Percentiles rank a stretch among this genome's conserved stretches.
Evolutionary conservation across 2,329 filamentous ascomycete genomes (phyloP).

Genomic region (Neospermospora avenae): DNA sequence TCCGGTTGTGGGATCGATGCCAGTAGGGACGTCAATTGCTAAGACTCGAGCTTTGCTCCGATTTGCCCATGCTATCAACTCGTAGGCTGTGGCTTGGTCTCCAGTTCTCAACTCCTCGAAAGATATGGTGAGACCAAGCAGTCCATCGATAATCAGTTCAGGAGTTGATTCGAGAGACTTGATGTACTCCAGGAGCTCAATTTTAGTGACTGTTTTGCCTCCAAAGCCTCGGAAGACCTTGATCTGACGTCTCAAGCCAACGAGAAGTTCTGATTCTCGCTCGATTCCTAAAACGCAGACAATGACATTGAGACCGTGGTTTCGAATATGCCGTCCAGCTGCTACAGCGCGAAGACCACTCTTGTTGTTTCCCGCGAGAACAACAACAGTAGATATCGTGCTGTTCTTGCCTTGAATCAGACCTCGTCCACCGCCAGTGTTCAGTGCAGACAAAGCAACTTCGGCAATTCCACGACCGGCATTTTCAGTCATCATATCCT

Average conservation of each 20-base stretch:
- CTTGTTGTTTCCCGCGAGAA: slow-evolving; percentile 95
- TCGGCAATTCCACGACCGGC: slow-evolving; percentile 86
- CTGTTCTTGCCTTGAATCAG: slow-evolving; percentile 37
- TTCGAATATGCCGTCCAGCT: slow-evolving; percentile 81
- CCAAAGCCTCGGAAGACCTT: slow-evolving; percentile 82
- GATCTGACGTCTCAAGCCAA: slow-evolving; percentile 76
- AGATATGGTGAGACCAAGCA: slow-evolving; percentile 80
- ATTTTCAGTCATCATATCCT: slow-evolving; percentile 90
- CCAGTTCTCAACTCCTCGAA: slow-evolving; percentile 85
- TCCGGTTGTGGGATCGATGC: slow-evolving; percentile 77
- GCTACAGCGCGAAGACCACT: slow-evolving; percentile 81
- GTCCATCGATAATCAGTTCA: slow-evolving; percentile 81
- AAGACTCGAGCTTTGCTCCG: slow-evolving; percentile 78
- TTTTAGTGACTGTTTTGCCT: slow-evolving; percentile 64
- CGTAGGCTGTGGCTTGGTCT: slow-evolving; percentile 79
- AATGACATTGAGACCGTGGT: slow-evolving; percentile 76
- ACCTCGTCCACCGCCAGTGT: slow-evolving; percentile 35
- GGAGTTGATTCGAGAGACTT: slow-evolving; percentile 60
- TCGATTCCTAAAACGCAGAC: slow-evolving; percentile 84
- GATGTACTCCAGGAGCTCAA: slow-evolving; percentile 58
- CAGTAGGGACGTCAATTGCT: slow-evolving; percentile 87
- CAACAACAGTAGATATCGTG: slow-evolving; percentile 49
- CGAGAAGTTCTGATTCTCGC: slow-evolving; percentile 74
- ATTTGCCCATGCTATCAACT: slow-evolving; percentile 92
- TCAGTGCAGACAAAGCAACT: slow-evolving; percentile 68